These are phyloP conservation scores for Diaporthe vexans DNA, from an alignment of 2,329 filamentous ascomycete genomes.

Conservation along the genomic window DNA sequence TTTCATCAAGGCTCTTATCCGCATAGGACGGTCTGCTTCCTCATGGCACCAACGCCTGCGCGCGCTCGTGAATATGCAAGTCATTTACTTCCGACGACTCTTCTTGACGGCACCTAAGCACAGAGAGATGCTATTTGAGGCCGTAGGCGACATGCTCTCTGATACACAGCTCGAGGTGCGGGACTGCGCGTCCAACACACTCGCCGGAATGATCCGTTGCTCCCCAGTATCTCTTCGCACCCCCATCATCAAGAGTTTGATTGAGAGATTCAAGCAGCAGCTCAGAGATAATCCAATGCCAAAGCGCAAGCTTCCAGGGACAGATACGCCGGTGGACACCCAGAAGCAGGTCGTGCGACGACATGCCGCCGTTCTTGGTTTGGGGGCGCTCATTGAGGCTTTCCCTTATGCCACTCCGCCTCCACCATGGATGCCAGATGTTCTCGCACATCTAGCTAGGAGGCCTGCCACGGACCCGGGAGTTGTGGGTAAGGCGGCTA, in stretches of 20 bases:
- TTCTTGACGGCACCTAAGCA: constrained; percentile 85
- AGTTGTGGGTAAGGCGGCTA: constrained; percentile 95
- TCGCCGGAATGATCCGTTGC: constrained; percentile 98
- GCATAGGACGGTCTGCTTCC: constrained; percentile 84
- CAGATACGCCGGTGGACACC: constrained; percentile 77
- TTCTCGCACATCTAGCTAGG: constrained; percentile 86
- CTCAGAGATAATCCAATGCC: constrained; percentile 90
- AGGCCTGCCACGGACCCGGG: constrained; percentile 90
- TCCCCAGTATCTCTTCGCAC: constrained; percentile 86
- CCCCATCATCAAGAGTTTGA: constrained; percentile 81
- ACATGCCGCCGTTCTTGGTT: constrained; percentile 91
- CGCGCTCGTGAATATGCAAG: constrained; percentile 97
- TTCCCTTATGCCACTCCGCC: constrained; percentile 97
- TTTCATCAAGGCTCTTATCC: constrained; percentile 88
- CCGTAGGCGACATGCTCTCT: constrained; percentile 95
- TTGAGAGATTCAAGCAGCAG: constrained; percentile 82
- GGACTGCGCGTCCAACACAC: constrained; percentile 89
- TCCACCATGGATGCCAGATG: constrained; percentile 92
- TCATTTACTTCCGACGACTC: constrained; percentile 96
- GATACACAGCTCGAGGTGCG: constrained; percentile 95
- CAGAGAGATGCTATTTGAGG: constrained; percentile 86
- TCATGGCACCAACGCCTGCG: constrained; percentile 97
- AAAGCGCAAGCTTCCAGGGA: constrained; percentile 75
- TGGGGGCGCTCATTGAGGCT: constrained; percentile 92
- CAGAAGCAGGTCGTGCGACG: constrained; percentile 85